Percentiles rank a stretch among this genome's conserved stretches.
Conservation (phyloP, 139 green algal species). For the Zygnema circumcarinatum region DNA sequence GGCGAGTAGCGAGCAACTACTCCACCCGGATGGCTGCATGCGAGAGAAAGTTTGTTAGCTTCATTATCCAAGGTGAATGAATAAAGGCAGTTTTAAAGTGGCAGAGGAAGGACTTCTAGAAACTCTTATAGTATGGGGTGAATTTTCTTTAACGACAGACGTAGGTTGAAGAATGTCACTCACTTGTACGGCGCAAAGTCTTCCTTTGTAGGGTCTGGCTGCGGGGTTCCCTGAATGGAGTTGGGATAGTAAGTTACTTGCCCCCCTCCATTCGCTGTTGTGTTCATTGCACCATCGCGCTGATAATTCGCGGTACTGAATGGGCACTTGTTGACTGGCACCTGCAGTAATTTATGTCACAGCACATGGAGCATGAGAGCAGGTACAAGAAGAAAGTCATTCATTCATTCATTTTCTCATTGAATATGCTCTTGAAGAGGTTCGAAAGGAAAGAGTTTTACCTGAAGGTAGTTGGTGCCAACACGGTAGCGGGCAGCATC, state of each 20-base stretch:
- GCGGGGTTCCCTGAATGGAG: neutral
- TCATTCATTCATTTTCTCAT: neutral
- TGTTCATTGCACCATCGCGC: slow-evolving; percentile 16
- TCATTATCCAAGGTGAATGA: neutral
- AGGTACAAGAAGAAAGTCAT: too few relatives aligned
- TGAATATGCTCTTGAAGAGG: neutral
- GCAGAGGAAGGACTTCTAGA: too few relatives aligned
- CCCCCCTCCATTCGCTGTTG: slow-evolving; percentile 15
- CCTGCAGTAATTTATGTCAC: neutral
- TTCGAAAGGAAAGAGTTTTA: neutral
- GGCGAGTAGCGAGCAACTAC: slow-evolving; percentile 5
- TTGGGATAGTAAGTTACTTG: slow-evolving; percentile 21
- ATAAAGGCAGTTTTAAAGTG: too few relatives aligned
- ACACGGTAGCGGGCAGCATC: slow-evolving; percentile 36
- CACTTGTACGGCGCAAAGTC: slow-evolving; percentile 18
- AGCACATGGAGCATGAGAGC: too few relatives aligned
- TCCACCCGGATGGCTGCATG: slow-evolving; percentile 22
- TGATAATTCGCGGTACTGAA: neutral
- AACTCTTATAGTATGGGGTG: too few relatives aligned
- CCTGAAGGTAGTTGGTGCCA: slow-evolving; percentile 31
- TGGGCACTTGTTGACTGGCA: slow-evolving; percentile 25
- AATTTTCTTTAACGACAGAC: too few relatives aligned
- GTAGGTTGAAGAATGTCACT: too few relatives aligned
- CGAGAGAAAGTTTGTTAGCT: too few relatives aligned
- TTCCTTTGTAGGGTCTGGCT: neutral